These are phyloP conservation scores for Pythium sukuiense DNA, from an alignment of 352 stramenopile genomes.

Conservation along the genomic window DNA sequence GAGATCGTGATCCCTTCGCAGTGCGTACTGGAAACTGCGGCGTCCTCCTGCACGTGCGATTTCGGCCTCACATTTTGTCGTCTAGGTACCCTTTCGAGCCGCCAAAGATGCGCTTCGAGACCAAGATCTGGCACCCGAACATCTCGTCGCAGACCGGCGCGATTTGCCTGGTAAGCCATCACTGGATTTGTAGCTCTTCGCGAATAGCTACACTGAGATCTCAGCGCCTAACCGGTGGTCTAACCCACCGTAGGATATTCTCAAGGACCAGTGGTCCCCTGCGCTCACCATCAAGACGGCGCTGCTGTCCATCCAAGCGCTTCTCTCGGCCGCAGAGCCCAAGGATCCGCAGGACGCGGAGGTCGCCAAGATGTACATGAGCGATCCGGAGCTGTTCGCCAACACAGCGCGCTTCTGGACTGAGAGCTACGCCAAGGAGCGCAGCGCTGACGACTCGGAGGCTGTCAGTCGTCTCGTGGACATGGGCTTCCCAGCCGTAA, in stretches of 20 bases:
- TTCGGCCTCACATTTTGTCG: no score
- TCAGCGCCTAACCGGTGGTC: background rate
- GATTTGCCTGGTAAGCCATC: slow-evolving; percentile 89
- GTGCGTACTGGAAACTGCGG: slow-evolving; percentile 47
- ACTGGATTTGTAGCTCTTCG: background rate
- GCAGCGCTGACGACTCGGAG: slow-evolving; percentile 46
- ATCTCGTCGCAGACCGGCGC: slow-evolving; percentile 96
- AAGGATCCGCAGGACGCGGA: slow-evolving; percentile 93
- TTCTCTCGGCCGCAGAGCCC: slow-evolving; percentile 94
- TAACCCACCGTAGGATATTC: slow-evolving; percentile 83
- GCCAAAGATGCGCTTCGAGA: slow-evolving; percentile 92
- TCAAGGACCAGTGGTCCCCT: slow-evolving; percentile 97
- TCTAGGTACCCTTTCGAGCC: slow-evolving; percentile 93
- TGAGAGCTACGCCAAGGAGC: slow-evolving; percentile 92
- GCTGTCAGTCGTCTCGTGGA: slow-evolving; percentile 75
- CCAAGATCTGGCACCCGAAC: slow-evolving; percentile 98
- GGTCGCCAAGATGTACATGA: slow-evolving; percentile 96
- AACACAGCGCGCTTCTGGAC: slow-evolving; percentile 96
- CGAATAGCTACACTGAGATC: background rate
- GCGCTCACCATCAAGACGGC: slow-evolving; percentile 97
- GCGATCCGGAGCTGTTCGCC: slow-evolving; percentile 91
- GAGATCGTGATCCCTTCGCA: slow-evolving; percentile 94
- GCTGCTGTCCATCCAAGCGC: slow-evolving; percentile 93
- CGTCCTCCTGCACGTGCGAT: background rate
- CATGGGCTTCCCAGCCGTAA: slow-evolving; percentile 85